These are phyloP conservation scores for Karstenula rhodostoma DNA, from an alignment of 2,329 filamentous ascomycete species.

Conservation along the genomic window DNA sequence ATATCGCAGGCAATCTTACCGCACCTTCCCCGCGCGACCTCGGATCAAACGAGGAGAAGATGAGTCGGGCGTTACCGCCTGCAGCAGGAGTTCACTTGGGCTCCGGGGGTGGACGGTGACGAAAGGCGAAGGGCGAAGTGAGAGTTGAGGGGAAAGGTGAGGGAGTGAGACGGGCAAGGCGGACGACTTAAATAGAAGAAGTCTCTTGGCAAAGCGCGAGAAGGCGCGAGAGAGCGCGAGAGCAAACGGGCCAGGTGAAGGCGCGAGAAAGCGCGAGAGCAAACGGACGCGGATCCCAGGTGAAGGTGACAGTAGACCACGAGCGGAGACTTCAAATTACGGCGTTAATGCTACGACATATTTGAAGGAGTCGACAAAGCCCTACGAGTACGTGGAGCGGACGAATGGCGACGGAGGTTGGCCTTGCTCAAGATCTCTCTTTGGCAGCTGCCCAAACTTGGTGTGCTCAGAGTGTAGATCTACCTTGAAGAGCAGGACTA, in stretches of 20 bases:
- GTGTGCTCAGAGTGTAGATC: no score
- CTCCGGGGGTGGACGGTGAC: neutral
- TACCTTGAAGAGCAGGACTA: neutral
- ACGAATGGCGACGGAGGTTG: neutral
- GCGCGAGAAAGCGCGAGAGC: neutral
- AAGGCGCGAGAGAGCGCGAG: no score
- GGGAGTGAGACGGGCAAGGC: neutral
- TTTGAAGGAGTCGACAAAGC: neutral
- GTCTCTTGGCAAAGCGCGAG: neutral
- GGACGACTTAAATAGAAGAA: neutral
- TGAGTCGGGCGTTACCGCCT: neutral
- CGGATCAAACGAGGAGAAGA: neutral
- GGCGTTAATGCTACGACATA: neutral
- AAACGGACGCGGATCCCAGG: neutral
- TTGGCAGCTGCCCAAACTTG: no score
- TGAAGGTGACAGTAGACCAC: neutral
- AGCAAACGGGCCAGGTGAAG: no score
- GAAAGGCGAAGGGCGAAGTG: neutral
- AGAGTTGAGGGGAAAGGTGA: neutral
- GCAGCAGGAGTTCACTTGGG: neutral
- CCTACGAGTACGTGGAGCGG: neutral
- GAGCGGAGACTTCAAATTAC: neutral
- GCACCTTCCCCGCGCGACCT: neutral
- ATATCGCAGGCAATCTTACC: slow-evolving; percentile 1
- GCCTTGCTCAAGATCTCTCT: no score